Conservation (phyloP, 1,139 yeast genomes). For the Suhomyces ambrosiae region DNA sequence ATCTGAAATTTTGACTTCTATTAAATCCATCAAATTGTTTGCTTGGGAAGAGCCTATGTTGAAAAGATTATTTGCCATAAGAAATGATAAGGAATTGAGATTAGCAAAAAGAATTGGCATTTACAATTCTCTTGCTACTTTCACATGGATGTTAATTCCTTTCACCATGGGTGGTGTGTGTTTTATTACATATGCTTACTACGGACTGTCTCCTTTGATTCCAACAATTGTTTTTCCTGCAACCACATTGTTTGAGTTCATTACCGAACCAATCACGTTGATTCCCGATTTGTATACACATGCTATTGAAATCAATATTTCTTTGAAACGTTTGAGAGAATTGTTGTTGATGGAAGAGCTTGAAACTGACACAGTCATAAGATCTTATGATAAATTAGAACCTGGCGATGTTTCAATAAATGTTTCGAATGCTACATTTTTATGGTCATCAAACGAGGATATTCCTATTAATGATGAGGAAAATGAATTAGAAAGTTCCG, state of each 20-base stretch:
- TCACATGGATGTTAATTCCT: constrained; percentile 43
- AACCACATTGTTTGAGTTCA: constrained; percentile 37
- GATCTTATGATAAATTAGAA: constrained; percentile 16
- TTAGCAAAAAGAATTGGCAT: constrained; percentile 35
- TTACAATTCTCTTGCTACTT: constrained; percentile 32
- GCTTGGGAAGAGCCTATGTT: constrained; percentile 47
- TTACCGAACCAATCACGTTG: constrained; percentile 38
- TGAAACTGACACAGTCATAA: constrained; percentile 22
- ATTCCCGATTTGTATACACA: constrained; percentile 35
- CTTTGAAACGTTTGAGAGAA: constrained; percentile 35
- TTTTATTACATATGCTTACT: constrained; percentile 30
- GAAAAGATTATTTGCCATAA: constrained; percentile 32
- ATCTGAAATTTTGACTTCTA: constrained; percentile 42
- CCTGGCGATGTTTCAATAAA: constrained; percentile 13
- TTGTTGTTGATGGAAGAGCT: constrained; percentile 39
- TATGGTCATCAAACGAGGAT: constrained; percentile 15
- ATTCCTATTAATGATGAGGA: constrained; percentile 17
- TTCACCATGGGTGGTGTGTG: constrained; percentile 38
- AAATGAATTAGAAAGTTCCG: constrained; percentile 6
- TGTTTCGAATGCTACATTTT: constrained; percentile 17
- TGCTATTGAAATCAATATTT: constrained; percentile 35
- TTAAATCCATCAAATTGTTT: constrained; percentile 43
- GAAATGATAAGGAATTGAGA: constrained; percentile 40
- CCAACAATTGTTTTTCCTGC: constrained; percentile 46
- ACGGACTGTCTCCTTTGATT: constrained; percentile 30